phyloP scores from a whole-genome alignment of 1,284 basidiomycete species.

The Ganoderma lucidum region DNA sequence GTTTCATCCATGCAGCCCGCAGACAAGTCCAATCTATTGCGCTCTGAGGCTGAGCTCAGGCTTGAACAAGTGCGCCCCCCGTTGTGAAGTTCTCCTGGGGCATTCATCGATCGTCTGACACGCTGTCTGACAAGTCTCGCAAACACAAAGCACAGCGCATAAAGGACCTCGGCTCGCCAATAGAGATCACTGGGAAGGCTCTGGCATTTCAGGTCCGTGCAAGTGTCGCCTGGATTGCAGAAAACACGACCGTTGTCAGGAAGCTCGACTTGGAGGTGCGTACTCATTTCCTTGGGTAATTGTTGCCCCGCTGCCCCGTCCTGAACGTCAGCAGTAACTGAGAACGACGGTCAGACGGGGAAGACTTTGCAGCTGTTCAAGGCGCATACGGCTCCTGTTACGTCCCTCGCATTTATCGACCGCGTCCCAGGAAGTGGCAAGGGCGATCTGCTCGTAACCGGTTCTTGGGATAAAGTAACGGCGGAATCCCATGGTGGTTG shows the following conservation, averaged over 20 bases:
- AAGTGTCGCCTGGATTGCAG: constrained; percentile 83
- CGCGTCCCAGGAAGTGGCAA: constrained; percentile 45
- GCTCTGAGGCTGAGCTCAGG: constrained; percentile 78
- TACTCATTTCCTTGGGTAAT: constrained; percentile 3
- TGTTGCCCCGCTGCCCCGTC: constrained; percentile 3
- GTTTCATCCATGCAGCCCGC: constrained; percentile 33
- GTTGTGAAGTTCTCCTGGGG: constrained; percentile 1
- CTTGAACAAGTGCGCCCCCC: constrained; percentile 64
- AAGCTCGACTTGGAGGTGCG: constrained; percentile 80
- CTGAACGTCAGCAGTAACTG: constrained; percentile 1
- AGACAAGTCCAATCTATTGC: constrained; percentile 57
- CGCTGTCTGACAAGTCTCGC: constrained; percentile 56
- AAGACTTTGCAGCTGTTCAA: constrained; percentile 78
- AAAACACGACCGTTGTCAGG: constrained; percentile 80
- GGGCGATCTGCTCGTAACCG: constrained; percentile 73
- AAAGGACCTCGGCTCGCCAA: constrained; percentile 78
- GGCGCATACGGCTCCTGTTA: constrained; percentile 90
- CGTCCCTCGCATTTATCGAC: constrained; percentile 75
- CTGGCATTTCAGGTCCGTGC: constrained; percentile 73
- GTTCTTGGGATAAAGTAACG: constrained; percentile 88
- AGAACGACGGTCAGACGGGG: constrained; percentile 65
- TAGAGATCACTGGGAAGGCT: constrained; percentile 78
- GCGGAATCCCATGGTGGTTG: background rate
- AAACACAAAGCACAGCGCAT: constrained; percentile 76
- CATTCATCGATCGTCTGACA: constrained; percentile 9